A percentile compares a stretch with the other conserved stretches of the same genome.
phyloP scores from a whole-genome alignment of 306 rosid genomes.

The Acacia acuminata region DNA sequence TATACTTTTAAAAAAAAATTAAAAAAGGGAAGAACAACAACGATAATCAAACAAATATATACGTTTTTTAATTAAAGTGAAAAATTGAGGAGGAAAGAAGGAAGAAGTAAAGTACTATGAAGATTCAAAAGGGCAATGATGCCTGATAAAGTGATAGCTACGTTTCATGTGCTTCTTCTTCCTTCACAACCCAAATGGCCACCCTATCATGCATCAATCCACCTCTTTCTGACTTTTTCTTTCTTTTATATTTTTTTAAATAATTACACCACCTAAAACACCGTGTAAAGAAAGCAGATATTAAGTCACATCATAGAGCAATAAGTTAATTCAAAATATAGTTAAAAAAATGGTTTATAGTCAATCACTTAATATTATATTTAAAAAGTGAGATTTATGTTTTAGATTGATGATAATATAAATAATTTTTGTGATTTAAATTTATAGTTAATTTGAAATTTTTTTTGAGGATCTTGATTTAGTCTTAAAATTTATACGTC shows the following conservation, averaged over 20 bases:
- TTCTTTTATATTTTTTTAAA: no score
- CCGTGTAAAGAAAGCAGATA: no score
- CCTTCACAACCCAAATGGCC: not conserved
- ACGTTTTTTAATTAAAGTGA: not conserved
- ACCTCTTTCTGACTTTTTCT: not conserved
- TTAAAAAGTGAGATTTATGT: no score
- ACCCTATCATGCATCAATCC: not conserved
- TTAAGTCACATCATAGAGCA: no score
- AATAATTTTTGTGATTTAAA: no score
- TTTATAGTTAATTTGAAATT: no score
- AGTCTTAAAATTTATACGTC: no score
- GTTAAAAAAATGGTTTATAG: no score
- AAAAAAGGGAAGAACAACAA: not conserved
- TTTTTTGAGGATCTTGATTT: no score
- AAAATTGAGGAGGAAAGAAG: not conserved
- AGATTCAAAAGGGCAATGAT: not conserved
- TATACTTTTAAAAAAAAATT: not conserved
- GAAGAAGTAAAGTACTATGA: not conserved
- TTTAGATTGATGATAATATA: no score
- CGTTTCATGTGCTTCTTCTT: not conserved
- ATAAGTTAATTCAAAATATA: not conserved
- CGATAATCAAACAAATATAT: not conserved
- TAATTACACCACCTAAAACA: no score
- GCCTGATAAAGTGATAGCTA: not conserved
- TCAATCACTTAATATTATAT: no score